phyloP scores from a whole-genome alignment of 805 yeast species.

The Wickerhamomyces chambardii region DNA sequence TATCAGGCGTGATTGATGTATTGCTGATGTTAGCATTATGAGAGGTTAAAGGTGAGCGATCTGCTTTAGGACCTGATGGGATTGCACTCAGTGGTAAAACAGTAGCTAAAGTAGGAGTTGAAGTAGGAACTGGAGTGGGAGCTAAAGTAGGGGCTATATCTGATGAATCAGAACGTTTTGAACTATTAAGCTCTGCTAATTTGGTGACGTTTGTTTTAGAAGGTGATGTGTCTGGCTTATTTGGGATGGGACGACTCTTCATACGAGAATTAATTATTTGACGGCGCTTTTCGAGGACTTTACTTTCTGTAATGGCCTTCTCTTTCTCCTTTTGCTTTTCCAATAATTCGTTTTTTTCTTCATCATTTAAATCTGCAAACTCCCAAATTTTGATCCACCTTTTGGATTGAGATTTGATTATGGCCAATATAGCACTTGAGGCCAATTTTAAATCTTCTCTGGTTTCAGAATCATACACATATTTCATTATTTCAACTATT shows the following conservation, averaged over 20 bases:
- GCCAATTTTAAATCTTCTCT: constrained; percentile 80
- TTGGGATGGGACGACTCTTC: not conserved
- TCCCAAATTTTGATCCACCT: constrained; percentile 48
- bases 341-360: constrained; percentile 23
- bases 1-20: too few relatives aligned
- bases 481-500: constrained; percentile 36
- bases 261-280: not conserved
- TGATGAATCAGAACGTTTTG: too few relatives aligned
- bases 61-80: too few relatives aligned
- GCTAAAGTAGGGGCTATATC: too few relatives aligned
- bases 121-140: too few relatives aligned
- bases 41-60: too few relatives aligned
- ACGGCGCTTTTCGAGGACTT: not conserved
- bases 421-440: constrained; percentile 62
- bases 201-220: too few relatives aligned
- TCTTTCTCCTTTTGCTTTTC: constrained; percentile 9
- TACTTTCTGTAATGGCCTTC: constrained; percentile 3
- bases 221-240: too few relatives aligned
- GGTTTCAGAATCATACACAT: constrained; percentile 40
- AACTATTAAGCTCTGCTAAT: too few relatives aligned
- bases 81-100: too few relatives aligned
- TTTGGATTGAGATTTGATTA: constrained; percentile 44
- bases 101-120: too few relatives aligned
- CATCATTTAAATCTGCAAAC: constrained; percentile 40
- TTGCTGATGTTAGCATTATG: too few relatives aligned